Evolutionary conservation across 345 rosid species (phyloP), one percentile per base, ranked within the genome.

Genomic region (Moricandia moricandioides): DNA sequence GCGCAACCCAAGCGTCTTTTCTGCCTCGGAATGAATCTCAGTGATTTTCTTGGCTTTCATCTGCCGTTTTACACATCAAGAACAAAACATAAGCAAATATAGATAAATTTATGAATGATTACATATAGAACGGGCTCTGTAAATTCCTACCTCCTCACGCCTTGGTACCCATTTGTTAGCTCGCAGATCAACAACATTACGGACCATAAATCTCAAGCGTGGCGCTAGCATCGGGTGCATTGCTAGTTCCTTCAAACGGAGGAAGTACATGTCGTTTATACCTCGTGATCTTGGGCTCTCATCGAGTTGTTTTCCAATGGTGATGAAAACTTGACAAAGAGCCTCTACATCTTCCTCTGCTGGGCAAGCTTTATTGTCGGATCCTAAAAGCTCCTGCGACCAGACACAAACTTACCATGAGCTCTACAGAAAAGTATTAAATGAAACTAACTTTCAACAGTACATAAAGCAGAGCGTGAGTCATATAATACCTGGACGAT

Each of bases 1-100:
- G 45, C 96, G 93, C 72, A 94, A 58, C 57, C 97, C 97, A 14
- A 94, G 96, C 79, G 83, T 90, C 70, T 82, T 91, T 73, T 94
- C 97, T 29, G 97, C 97, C 78, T 91, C 97, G 0, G 97, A 83
- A 75, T 94, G 97, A 73, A 94, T 94, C 81, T 94, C 99, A 13
- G 86, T 89, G 58, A 94, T 94, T 51, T 45, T 45, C 52, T 45
- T 94, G 47, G 98, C 98, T 82, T 85, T 94, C 65, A 94, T 84
- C 98, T 94, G 80, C 64, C 71, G 83, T 67, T 69, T 45, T 58
- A 49, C 55, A 49, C 0, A 49, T 21, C 55, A 49, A 16, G 55
- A 49, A 49, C 55, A 49, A 14, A 49, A 49, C 21, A 49, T 49
- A 14, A 49, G 55, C 10, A 49, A 49, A 14, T 0, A 49, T 6